These are phyloP conservation scores for Periconia digitata DNA, from an alignment of 2,329 filamentous ascomycete genomes.

Conservation along the genomic window DNA sequence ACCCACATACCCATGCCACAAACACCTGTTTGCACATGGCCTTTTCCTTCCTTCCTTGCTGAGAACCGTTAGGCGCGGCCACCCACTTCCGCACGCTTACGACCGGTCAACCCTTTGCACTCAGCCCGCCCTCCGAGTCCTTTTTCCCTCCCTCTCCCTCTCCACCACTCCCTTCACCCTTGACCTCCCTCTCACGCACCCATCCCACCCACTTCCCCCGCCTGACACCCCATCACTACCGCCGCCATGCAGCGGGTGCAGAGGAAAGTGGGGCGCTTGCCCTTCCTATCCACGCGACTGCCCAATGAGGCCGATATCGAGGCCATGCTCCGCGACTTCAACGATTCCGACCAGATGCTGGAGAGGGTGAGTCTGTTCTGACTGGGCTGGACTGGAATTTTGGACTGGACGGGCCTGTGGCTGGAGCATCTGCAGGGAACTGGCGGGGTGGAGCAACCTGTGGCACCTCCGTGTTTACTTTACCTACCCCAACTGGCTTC, in stretches of 20 bases:
- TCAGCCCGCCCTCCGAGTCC: background rate
- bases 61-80: slow-evolving; percentile 1
- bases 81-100: background rate
- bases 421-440: slow-evolving; percentile 1
- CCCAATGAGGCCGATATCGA: slow-evolving; percentile 78
- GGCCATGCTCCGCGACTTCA: slow-evolving; percentile 68
- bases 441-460: slow-evolving; percentile 12
- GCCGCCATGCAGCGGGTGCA: slow-evolving; percentile 71
- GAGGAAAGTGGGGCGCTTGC: slow-evolving; percentile 4
- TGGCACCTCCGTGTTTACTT: slow-evolving; percentile 13
- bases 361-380: slow-evolving; percentile 59
- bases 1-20: slow-evolving; percentile 7
- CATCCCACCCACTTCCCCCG: background rate
- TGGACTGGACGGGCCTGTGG: slow-evolving; percentile 4
- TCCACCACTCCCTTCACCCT: background rate
- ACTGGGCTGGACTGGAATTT: slow-evolving; percentile 1
- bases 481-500: background rate
- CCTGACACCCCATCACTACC: slow-evolving; percentile 1
- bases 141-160: background rate
- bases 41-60: slow-evolving; percentile 2
- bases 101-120: background rate
- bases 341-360: slow-evolving; percentile 75
- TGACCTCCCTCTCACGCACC: background rate
- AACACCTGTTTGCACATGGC: slow-evolving; percentile 3
- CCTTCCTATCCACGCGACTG: slow-evolving; percentile 2